A percentile compares a stretch with the other conserved stretches of the same genome.
Conservation (phyloP, 306 rosid species). For the Rosa persica region DNA sequence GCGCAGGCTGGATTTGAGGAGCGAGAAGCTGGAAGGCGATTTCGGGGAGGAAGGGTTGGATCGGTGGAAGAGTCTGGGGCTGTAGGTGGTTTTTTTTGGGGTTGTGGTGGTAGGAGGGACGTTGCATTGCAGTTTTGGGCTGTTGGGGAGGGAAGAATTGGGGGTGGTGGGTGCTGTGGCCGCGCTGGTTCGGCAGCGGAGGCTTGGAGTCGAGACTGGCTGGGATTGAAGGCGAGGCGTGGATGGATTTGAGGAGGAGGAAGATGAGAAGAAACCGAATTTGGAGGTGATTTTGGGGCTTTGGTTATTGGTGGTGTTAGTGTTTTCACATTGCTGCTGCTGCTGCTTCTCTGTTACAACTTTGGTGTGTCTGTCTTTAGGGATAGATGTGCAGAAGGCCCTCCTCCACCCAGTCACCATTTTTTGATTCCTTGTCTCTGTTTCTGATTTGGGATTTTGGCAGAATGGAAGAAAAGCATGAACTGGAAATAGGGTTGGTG, state of each 20-base stretch:
- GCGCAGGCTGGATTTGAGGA: slow-evolving; percentile 66
- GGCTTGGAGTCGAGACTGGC: slow-evolving; percentile 47
- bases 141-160: slow-evolving; percentile 56
- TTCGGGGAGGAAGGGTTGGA: slow-evolving; percentile 77
- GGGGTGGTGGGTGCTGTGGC: slow-evolving; percentile 33
- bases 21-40: slow-evolving; percentile 82
- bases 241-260: slow-evolving; percentile 48
- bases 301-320: slow-evolving; percentile 25
- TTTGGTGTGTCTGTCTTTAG: slow-evolving; percentile 54
- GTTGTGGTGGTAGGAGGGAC: slow-evolving; percentile 26
- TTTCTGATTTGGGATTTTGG: background rate
- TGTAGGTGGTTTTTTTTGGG: slow-evolving; percentile 29
- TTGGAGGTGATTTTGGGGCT: slow-evolving; percentile 65
- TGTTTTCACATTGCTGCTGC: slow-evolving; percentile 36
- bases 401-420: slow-evolving; percentile 98
- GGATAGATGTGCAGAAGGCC: slow-evolving; percentile 85
- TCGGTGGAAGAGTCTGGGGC: slow-evolving; percentile 49
- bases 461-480: background rate
- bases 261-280: slow-evolving; percentile 69
- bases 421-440: background rate
- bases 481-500: background rate
- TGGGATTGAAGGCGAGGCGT: slow-evolving; percentile 70
- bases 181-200: slow-evolving; percentile 75
- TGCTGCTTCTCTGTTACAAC: slow-evolving; percentile 33
- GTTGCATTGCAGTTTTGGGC: slow-evolving; percentile 76